A percentile compares a stretch with the other conserved stretches of the same genome.
Evolutionary conservation across 805 yeast genomes (phyloP).

Genomic region (Ogataea pini): DNA sequence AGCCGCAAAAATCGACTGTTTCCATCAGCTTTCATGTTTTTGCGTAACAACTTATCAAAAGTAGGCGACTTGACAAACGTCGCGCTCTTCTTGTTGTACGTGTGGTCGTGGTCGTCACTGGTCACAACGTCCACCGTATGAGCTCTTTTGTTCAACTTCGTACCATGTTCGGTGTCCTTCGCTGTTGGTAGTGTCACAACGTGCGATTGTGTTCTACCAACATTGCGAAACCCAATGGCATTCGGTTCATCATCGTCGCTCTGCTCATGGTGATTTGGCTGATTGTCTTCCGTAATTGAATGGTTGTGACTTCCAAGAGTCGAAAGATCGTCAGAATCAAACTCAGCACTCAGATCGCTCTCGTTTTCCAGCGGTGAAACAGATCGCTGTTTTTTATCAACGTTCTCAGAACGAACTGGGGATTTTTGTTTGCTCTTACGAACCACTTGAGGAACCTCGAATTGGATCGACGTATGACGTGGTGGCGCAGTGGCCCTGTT

Average conservation of each 20-base stretch:
- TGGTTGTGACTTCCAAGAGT: slow-evolving; percentile 10
- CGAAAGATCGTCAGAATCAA: slow-evolving; percentile 17
- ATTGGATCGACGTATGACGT: slow-evolving; percentile 23
- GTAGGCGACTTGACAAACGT: slow-evolving; percentile 44
- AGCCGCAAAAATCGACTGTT: slow-evolving; percentile 20
- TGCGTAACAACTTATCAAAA: slow-evolving; percentile 43
- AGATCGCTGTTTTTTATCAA: neutral
- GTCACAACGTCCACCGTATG: slow-evolving; percentile 46
- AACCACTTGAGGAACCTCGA: slow-evolving; percentile 18
- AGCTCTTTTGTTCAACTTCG: slow-evolving; percentile 44
- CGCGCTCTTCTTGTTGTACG: slow-evolving; percentile 13
- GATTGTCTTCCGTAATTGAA: slow-evolving; percentile 10
- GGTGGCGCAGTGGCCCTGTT: slow-evolving; percentile 2
- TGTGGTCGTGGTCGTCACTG: slow-evolving; percentile 9
- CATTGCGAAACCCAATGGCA: slow-evolving; percentile 15
- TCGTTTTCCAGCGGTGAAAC: slow-evolving; percentile 10
- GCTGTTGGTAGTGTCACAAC: slow-evolving; percentile 34
- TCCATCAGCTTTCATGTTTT: slow-evolving; percentile 26
- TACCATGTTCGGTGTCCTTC: slow-evolving; percentile 23
- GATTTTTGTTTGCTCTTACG: neutral
- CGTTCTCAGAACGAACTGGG: neutral
- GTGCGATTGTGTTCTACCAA: slow-evolving; percentile 28
- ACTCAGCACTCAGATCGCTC: slow-evolving; percentile 27
- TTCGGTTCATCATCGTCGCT: slow-evolving; percentile 13
- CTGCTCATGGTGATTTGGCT: slow-evolving; percentile 8